These are phyloP conservation scores for Mycena indigotica DNA, from an alignment of 768 basidiomycete species.

Conservation along the genomic window DNA sequence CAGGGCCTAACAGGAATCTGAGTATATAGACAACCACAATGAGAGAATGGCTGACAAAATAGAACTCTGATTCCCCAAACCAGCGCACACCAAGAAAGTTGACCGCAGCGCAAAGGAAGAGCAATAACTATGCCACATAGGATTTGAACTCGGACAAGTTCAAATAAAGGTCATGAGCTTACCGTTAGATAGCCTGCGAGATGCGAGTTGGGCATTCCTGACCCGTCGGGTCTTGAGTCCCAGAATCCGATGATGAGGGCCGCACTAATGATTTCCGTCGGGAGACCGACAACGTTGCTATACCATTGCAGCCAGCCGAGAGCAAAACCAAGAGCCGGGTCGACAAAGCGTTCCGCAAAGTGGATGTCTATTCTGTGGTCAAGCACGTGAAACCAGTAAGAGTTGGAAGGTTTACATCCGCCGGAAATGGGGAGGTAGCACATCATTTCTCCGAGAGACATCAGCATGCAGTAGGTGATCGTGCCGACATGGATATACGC, in stretches of 20 bases:
- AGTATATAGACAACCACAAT: constrained; percentile 13
- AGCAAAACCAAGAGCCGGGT: constrained; percentile 48
- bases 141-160: constrained; percentile 26
- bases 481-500: constrained; percentile 49
- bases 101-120: constrained; percentile 35
- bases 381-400: constrained; percentile 8
- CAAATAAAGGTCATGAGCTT: constrained; percentile 14
- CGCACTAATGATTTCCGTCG: constrained; percentile 57
- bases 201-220: constrained; percentile 13
- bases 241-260: constrained; percentile 51
- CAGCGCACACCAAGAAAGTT: constrained; percentile 45
- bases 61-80: constrained; percentile 61
- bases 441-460: constrained; percentile 43
- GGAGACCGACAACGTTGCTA: constrained; percentile 40
- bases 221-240: constrained; percentile 33
- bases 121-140: background rate
- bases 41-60: constrained; percentile 45
- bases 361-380: constrained; percentile 49
- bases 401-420: constrained; percentile 1
- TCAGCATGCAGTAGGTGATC: constrained; percentile 34
- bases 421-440: constrained; percentile 22
- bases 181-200: constrained; percentile 14
- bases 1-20: constrained; percentile 11
- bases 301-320: constrained; percentile 46
- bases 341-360: constrained; percentile 55